These are phyloP conservation scores for Crinitomyces ghanaensis DNA, from an alignment of 805 yeast species.

Conservation along the genomic window DNA sequence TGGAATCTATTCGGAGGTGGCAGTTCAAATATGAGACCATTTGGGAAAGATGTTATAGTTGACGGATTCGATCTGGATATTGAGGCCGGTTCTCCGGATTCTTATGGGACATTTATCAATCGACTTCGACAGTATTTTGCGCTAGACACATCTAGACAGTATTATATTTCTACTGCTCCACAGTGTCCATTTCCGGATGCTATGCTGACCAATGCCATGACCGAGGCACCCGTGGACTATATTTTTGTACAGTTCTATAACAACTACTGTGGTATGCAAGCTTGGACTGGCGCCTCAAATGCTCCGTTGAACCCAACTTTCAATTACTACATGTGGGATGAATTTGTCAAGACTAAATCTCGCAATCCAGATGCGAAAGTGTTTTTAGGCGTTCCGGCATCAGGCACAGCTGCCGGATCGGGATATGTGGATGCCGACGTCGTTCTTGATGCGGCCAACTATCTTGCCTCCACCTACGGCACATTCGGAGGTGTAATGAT, in stretches of 20 bases:
- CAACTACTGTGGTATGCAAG: constrained; percentile 35
- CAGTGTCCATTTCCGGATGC: constrained; percentile 58
- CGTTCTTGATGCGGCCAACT: constrained; percentile 13
- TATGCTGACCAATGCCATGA: constrained; percentile 31
- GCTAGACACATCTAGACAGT: constrained; percentile 27
- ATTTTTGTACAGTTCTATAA: constrained; percentile 59
- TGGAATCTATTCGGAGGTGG: constrained; percentile 44
- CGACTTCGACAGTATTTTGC: constrained; percentile 19
- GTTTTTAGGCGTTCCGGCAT: constrained; percentile 52
- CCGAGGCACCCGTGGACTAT: constrained; percentile 40
- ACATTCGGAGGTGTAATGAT: constrained; percentile 58
- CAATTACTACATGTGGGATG: constrained; percentile 39
- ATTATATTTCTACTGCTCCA: constrained; percentile 55
- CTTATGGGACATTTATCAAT: constrained; percentile 38
- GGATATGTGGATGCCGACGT: constrained; percentile 37
- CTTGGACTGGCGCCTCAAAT: constrained; percentile 11
- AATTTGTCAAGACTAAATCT: constrained; percentile 34
- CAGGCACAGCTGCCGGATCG: constrained; percentile 38
- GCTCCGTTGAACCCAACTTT: constrained; percentile 24
- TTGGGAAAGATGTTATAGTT: constrained; percentile 43
- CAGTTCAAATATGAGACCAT: constrained; percentile 26
- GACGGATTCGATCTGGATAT: constrained; percentile 64
- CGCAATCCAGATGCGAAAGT: constrained; percentile 43
- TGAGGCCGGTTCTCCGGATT: constrained; percentile 37
- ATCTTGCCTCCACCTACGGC: constrained; percentile 16